Base-by-base conservation (phyloP, 208 protist genomes). In the Crithidia bombi region DNA sequence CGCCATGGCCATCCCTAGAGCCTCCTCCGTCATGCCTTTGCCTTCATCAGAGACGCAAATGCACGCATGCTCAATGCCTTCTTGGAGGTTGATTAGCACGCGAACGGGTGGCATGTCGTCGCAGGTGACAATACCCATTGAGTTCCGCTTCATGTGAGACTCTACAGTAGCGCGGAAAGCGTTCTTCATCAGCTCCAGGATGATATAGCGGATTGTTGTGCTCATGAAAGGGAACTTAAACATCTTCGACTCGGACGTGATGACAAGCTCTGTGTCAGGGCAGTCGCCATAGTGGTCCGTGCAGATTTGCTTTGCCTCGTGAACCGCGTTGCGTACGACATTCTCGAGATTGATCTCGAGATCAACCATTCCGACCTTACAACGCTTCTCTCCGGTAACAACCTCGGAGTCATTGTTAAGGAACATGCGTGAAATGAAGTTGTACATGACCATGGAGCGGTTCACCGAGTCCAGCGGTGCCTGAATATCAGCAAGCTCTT, bases 131-230 rank as follows among this genome's bases (percentile, higher is more conserved):
- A 93, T 90, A 12, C 87, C 87, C 14, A 70, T 56, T 4, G 72
- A 75, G 70, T 93, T 91, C 36, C 81, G 63, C 62, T 84, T 87
- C 81, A 89, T 89, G 66, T 98, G 91, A 11, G 78, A 70, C 65
- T 98, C 92, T 10, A 97, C 84, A 12, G 87, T 93, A 9, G 93
- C 95, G 17, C 97, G 85, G 67, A 98, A 90, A 4, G 93, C 93
- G 76, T 98, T 98, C 80, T 98, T 98, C 78, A 98, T 84, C 46
- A 98, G 54, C 72, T 99, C 97, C 23, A 98, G 73, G 19, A 99
- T 82, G 61, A 98, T 93, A 80, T 98, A 98, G 47, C 95, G 91
- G 28, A 98, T 90, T 43, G 97, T 98, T 21, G 91, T 95, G 36
- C 91, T 92, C 79, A 98, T 94, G 74, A 98, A 96, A 3, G 95